phyloP scores from a whole-genome alignment of 1,284 basidiomycete genomes.

The Moesziomyces sp. region DNA sequence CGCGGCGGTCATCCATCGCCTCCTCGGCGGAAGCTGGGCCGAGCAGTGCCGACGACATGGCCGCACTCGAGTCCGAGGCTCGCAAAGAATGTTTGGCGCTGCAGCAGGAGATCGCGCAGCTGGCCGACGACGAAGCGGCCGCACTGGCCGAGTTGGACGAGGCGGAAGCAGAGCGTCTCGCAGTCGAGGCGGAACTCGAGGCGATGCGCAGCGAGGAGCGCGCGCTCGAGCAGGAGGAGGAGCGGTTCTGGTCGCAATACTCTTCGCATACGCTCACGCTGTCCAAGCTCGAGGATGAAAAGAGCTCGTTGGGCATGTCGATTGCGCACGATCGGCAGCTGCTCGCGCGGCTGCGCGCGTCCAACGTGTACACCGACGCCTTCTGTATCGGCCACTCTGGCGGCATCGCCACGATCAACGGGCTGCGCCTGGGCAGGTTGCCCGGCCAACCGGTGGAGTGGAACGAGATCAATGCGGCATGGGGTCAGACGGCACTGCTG shows the following conservation, averaged over 20 bases:
- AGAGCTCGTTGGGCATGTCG: slow-evolving; percentile 79
- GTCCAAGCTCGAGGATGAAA: slow-evolving; percentile 76
- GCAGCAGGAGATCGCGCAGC: slow-evolving; percentile 34
- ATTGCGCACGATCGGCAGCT: slow-evolving; percentile 69
- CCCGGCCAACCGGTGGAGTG: slow-evolving; percentile 81
- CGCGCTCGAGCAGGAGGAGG: slow-evolving; percentile 79
- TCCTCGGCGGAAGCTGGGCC: slow-evolving; percentile 8
- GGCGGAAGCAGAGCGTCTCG: slow-evolving; percentile 61
- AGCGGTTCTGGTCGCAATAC: slow-evolving; percentile 86
- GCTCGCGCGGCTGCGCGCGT: slow-evolving; percentile 85
- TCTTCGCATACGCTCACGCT: slow-evolving; percentile 77
- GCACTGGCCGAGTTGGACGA: slow-evolving; percentile 36
- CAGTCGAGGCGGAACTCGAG: slow-evolving; percentile 78
- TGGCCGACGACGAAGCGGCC: slow-evolving; percentile 24
- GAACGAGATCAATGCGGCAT: slow-evolving; percentile 98
- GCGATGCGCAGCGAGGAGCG: slow-evolving; percentile 79
- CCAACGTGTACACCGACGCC: slow-evolving; percentile 98
- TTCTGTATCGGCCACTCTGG: slow-evolving; percentile 97
- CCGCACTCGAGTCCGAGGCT: slow-evolving; percentile 7
- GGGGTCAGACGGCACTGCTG: slow-evolving; percentile 93
- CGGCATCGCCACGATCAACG: slow-evolving; percentile 92
- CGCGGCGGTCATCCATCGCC: slow-evolving; percentile 12
- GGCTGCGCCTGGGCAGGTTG: slow-evolving; percentile 86
- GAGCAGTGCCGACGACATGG: slow-evolving; percentile 12
- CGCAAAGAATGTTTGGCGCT: slow-evolving; percentile 17